Base-by-base conservation (phyloP, 1,284 basidiomycete genomes). In the Ceratobasidium sp. region DNA sequence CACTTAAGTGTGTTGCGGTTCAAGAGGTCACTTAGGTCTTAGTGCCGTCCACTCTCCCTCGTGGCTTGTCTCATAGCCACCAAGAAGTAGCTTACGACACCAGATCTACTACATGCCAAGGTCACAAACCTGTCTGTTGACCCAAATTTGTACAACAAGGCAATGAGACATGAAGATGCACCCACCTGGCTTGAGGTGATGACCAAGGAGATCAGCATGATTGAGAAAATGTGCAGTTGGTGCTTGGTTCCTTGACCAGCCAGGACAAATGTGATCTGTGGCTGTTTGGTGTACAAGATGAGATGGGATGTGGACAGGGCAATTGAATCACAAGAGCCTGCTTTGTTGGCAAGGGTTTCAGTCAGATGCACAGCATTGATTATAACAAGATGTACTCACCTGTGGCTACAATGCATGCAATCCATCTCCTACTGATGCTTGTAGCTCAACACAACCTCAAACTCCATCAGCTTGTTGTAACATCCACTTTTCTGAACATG, bases 341-440 rank as follows among this genome's bases (percentile, higher is more conserved):
- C 0, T 75, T 83, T 0, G 79, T 83, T 0, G 82, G 80, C 0
- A 76, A 79, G 47, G 83, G 83, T 1, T 84, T 81, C 74, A 74
- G 74, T 0, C 84, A 85, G 72, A 69, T 75, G 0, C 74, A 75
- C 1, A 79, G 82, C 0, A 50, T 81, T 0, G 79, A 85, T 69
- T 84, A 80, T 70, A 76, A 78, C 20, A 75, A 83, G 32, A 82
- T 79, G 0, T 82, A 76, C 60, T 74, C 80, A 0, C 82, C 81
- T 0, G 77, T 82, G 0, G 78, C 78, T 4, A 74, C 76, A 13
- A 75, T 80, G 2, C 64, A 76, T 0, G 77, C 79, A 0, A 75
- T 82, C 15, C 71, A 78, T 0, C 65, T 77, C 0, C 58, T 83
- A 1, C 74, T 83, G 0, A 76, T 80, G 0, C 67, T 82, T 0